These are phyloP conservation scores for Themeda triandra DNA, from an alignment of 176 grass and related monocot species.

Conservation along the genomic window DNA sequence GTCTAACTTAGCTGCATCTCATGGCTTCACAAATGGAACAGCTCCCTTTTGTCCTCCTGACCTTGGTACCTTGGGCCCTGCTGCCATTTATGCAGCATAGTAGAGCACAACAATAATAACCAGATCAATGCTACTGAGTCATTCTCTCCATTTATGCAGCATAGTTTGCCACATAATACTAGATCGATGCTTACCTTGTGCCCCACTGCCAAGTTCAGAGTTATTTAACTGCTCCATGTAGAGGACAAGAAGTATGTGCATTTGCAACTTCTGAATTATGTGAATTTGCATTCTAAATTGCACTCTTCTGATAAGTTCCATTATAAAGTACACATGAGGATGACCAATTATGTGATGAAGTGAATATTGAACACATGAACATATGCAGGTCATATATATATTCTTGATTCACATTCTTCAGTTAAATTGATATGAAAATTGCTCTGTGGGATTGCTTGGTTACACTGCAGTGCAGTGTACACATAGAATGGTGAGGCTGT, in stretches of 20 bases:
- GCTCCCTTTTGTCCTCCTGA: slow-evolving; percentile 7
- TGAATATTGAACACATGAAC: slow-evolving; percentile 7
- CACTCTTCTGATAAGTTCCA: background rate
- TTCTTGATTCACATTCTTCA: background rate
- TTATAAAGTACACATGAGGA: background rate
- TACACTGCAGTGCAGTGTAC: background rate
- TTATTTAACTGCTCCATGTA: background rate
- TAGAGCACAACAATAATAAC: background rate
- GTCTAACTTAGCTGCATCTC: background rate
- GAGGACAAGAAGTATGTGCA: background rate
- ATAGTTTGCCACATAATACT: background rate
- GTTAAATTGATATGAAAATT: no score
- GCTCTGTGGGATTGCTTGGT: background rate
- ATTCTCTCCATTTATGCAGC: background rate
- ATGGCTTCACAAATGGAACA: slow-evolving; percentile 10
- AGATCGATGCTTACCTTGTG: background rate
- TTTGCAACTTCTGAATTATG: background rate
- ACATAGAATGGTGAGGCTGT: background rate
- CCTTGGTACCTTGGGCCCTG: background rate
- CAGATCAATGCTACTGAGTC: background rate
- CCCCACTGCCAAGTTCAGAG: background rate
- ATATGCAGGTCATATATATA: background rate
- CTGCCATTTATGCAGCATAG: background rate
- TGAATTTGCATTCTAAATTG: background rate
- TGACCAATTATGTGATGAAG: background rate